Evolutionary conservation across 2,329 filamentous ascomycete genomes (phyloP), one percentile per base, ranked within the genome.

Genomic region (Hymenoscyphus scutula): DNA sequence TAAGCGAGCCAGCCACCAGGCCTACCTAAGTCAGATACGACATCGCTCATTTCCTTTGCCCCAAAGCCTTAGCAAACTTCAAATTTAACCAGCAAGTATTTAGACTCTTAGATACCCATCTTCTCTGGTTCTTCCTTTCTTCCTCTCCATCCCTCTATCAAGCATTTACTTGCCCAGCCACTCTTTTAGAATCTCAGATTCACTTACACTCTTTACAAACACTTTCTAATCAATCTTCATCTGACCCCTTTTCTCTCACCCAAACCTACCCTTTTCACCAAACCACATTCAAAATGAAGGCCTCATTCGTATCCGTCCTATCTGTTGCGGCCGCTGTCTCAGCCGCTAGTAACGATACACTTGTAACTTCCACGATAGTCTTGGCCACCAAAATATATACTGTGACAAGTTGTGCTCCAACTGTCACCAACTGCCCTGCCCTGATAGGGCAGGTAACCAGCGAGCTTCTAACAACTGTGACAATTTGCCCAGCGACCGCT

Each of bases 371-470:
- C 8, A 63, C 61, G 23, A 13, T 53, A 2, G 25, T 27, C 34
- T 60, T 41, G 4, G n/a, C n/a, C n/a, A 73, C 69, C 8, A 61
- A 61, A 3, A 63, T 66, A 29, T 65, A 65, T 30, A 71, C 68
- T 3, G 66, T 71, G 55, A 70, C 65, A 19, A 63, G 64, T 7
- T 74, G 72, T 59, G 67, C 71, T 3, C 63, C 66, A 11, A 68
- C 66, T 1, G 70, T 73, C 7, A 70, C 69, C 41, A 68, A 73
- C 58, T 73, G 72, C 66, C 71, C 72, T 11, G 65, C 64, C 45
- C n/a, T n/a, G n/a, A n/a, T n/a, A n/a, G 64, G 67, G 37, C 60
- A 53, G 34, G 68, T 72, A 7, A 71, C 76, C 56, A 74, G 72
- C 41, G 72, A 74, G 37, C 66, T 76, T 56, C 63, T 65, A 25